A percentile compares a stretch with the other conserved stretches of the same genome.
These are phyloP conservation scores for Diaporthe longicolla DNA, from an alignment of 2,329 filamentous ascomycete species.

Conservation along the genomic window DNA sequence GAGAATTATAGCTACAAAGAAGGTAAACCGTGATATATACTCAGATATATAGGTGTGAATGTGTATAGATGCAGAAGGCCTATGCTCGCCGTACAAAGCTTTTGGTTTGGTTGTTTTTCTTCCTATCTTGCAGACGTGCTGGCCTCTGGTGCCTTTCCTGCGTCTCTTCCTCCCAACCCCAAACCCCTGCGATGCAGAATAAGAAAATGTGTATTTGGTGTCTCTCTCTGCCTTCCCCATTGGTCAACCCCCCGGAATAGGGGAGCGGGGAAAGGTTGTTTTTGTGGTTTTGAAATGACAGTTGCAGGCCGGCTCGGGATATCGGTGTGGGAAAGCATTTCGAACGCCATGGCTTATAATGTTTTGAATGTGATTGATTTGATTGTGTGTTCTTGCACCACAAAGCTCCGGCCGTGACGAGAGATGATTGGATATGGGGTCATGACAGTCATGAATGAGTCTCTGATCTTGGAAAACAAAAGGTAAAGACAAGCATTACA, in stretches of 20 bases:
- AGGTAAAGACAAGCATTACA: constrained; percentile 31
- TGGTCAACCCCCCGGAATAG: neutral
- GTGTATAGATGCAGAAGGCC: constrained; percentile 27
- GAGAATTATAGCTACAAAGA: constrained; percentile 36
- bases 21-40: constrained; percentile 14
- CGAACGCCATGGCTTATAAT: constrained; percentile 28
- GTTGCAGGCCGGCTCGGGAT: constrained; percentile 31
- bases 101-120: neutral
- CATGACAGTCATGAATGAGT: constrained; percentile 35
- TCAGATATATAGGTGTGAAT: constrained; percentile 25
- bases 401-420: constrained; percentile 29
- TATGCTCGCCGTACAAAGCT: constrained; percentile 6
- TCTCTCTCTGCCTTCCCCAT: constrained; percentile 9
- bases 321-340: constrained; percentile 34
- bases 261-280: neutral
- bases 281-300: constrained; percentile 16
- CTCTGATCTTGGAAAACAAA: constrained; percentile 14
- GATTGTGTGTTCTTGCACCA: constrained; percentile 28
- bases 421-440: constrained; percentile 26
- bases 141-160: neutral
- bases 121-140: constrained; percentile 12
- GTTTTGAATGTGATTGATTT: constrained; percentile 10
- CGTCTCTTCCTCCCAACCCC: neutral
- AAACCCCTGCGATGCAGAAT: constrained; percentile 19
- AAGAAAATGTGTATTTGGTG: neutral